Evolutionary conservation across 805 yeast genomes (phyloP), one percentile per base, ranked within the genome.

Genomic region (Schwanniomyces pseudopolymorphus): DNA sequence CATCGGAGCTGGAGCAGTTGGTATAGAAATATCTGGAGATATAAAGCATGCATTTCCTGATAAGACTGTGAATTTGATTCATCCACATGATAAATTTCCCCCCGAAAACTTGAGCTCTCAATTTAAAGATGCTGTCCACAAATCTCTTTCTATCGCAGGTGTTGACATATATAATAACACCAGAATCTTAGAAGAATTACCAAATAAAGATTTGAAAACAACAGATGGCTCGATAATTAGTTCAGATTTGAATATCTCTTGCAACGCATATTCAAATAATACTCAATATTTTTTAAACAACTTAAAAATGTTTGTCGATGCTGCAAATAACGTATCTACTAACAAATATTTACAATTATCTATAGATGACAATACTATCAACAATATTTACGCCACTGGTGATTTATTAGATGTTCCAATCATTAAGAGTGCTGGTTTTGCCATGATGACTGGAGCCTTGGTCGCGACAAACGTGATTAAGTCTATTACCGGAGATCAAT

Each of bases 351-450:
- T 70, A 28, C 77, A 72, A 47, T 55, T 70, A 31, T 43, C 54
- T 13, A 55, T 50, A 49, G 52, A 54, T 5, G 56, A 47, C 8
- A 47, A 48, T 2, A 49, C 50, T 25, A 22, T 60, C 9, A 54
- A 48, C 16, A 61, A 68, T 45, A 54, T 70, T 41, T 72, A 71
- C 45, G 67, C 57, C 28, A 45, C 70, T 20, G 77, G 77, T 5
- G 75, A 72, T 51, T 55, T 71, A 48, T 70, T 69, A 3, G 73
- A 71, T 38, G 45, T 64, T 24, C 69, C 73, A 25, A 68, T 70
- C 43, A 69, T 72, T 50, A 72, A 72, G 55, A 65, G 71, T 39
- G 76, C 77, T 2, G 77, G 77, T 2, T 72, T 76, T 76, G 76
- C 75, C 3, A 61, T 70, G 76, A 75, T 1, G 55, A 74, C 36